Evolutionary conservation across 1,284 basidiomycete species (phyloP).

Genomic region (Moesziomyces globuligerus): DNA sequence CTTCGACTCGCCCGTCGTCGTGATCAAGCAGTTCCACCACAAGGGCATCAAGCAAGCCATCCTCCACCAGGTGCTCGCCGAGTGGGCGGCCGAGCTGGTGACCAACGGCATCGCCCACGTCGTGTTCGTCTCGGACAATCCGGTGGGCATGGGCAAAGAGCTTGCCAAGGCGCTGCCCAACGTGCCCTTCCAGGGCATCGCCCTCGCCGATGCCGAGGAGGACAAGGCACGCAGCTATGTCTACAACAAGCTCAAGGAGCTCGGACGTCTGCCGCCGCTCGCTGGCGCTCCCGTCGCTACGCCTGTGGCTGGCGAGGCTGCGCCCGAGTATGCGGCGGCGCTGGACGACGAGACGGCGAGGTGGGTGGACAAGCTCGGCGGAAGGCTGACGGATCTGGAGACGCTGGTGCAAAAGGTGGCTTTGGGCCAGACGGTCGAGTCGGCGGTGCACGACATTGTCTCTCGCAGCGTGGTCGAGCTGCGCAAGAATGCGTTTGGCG

Average conservation of each 20-base stretch:
- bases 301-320: not conserved
- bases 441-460: constrained; percentile 70
- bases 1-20: constrained; percentile 50
- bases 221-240: constrained; percentile 83
- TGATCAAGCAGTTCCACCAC: constrained; percentile 62
- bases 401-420: constrained; percentile 58
- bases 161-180: constrained; percentile 87
- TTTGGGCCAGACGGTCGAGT: constrained; percentile 53
- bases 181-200: constrained; percentile 76
- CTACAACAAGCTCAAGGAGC: constrained; percentile 78
- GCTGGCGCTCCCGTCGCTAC: constrained; percentile 2
- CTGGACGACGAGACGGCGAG: constrained; percentile 50
- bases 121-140: constrained; percentile 87
- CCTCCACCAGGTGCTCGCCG: constrained; percentile 79
- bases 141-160: constrained; percentile 80
- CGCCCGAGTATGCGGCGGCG: constrained; percentile 12
- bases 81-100: constrained; percentile 80
- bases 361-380: constrained; percentile 63
- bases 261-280: constrained; percentile 64
- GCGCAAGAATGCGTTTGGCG: constrained; percentile 90
- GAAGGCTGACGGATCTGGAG: constrained; percentile 62
- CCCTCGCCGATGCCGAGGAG: constrained; percentile 78
- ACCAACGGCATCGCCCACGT: constrained; percentile 82
- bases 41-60: constrained; percentile 73
- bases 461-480: constrained; percentile 81